phyloP scores from a whole-genome alignment of 306 rosid genomes.

The Senna siamea region DNA sequence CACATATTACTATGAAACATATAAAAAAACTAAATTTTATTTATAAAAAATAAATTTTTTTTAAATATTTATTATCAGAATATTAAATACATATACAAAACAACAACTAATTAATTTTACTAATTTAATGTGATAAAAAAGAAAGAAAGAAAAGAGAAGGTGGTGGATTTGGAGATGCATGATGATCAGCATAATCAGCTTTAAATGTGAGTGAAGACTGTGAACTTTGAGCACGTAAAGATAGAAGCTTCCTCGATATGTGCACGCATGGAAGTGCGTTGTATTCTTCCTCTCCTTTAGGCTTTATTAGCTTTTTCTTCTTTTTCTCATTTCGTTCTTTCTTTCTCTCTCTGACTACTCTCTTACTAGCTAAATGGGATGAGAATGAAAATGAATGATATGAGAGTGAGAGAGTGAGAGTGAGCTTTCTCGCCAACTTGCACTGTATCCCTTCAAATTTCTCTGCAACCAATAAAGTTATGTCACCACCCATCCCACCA shows the following conservation, averaged over 20 bases:
- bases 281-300: constrained; percentile 94
- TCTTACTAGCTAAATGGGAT: constrained; percentile 39
- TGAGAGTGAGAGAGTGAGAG: constrained; percentile 8
- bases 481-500: constrained; percentile 41
- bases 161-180: constrained; percentile 42
- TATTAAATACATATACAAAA: too few relatives aligned
- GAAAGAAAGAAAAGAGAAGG: constrained; percentile 6
- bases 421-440: constrained; percentile 80
- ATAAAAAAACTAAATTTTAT: too few relatives aligned
- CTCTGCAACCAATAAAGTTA: constrained; percentile 94
- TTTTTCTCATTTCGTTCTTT: constrained; percentile 26
- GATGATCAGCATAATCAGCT: constrained; percentile 51
- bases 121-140: not conserved
- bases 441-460: constrained; percentile 55
- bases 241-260: constrained; percentile 98
- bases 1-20: too few relatives aligned
- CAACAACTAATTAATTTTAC: too few relatives aligned
- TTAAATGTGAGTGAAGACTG: constrained; percentile 50
- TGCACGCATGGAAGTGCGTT: constrained; percentile 97
- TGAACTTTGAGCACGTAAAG: constrained; percentile 66
- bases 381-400: not conserved
- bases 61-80: too few relatives aligned
- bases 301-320: constrained; percentile 72
- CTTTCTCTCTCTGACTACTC: constrained; percentile 48
- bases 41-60: too few relatives aligned